Evolutionary conservation across 2,329 filamentous ascomycete genomes (phyloP).

Genomic region (Botryosphaeria dothidea): DNA sequence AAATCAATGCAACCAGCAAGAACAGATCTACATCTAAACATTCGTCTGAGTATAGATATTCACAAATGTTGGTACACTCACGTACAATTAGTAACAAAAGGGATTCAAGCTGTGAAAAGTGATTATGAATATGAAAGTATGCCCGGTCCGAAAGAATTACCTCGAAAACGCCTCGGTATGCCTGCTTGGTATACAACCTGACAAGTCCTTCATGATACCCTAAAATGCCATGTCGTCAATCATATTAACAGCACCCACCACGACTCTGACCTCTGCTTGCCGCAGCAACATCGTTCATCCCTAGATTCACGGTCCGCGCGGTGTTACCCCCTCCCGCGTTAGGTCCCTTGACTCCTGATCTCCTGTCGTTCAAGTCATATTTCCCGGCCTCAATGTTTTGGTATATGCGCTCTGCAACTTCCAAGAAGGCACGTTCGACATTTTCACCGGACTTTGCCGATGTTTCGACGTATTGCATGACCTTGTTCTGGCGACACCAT

Average conservation of each 20-base stretch:
- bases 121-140: not conserved
- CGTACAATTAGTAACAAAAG: too few relatives aligned
- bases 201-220: not conserved
- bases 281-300: constrained; percentile 41
- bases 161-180: constrained; percentile 10
- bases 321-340: constrained; percentile 50
- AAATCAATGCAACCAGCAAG: too few relatives aligned
- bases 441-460: constrained; percentile 93
- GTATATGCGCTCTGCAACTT: constrained; percentile 93
- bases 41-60: too few relatives aligned
- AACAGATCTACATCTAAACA: too few relatives aligned
- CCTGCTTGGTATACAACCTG: constrained; percentile 5
- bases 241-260: constrained; percentile 21
- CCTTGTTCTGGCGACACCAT: constrained; percentile 83
- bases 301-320: constrained; percentile 45
- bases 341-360: constrained; percentile 82
- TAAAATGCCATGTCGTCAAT: not conserved
- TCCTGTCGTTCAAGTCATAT: constrained; percentile 91
- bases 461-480: constrained; percentile 94
- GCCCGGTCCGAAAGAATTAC: not conserved
- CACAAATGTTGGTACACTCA: too few relatives aligned
- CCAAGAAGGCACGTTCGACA: constrained; percentile 88
- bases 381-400: constrained; percentile 93
- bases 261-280: constrained; percentile 30
- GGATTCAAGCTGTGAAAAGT: too few relatives aligned